phyloP scores from a whole-genome alignment of 2,329 filamentous ascomycete species.

The Geosmithia flava region DNA sequence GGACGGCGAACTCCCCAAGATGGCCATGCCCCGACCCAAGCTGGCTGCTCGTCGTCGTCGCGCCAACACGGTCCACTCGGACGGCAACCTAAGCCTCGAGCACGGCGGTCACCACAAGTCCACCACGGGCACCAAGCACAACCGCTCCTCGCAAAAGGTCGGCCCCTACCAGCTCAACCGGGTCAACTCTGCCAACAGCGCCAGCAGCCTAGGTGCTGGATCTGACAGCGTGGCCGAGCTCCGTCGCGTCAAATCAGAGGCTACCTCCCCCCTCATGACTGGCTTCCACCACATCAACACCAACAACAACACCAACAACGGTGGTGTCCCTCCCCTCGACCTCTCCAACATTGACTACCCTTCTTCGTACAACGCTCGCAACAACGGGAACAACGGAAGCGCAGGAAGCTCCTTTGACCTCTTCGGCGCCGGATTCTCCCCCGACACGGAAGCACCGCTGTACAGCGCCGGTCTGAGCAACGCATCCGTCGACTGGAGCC shows the following conservation, averaged over 20 bases:
- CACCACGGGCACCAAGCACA: slow-evolving; percentile 37
- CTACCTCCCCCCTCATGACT: slow-evolving; percentile 44
- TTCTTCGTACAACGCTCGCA: slow-evolving; percentile 26
- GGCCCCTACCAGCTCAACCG: slow-evolving; percentile 49
- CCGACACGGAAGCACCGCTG: slow-evolving; percentile 42
- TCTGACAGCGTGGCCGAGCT: slow-evolving; percentile 11
- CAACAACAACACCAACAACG: not conserved
- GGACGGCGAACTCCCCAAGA: slow-evolving; percentile 28
- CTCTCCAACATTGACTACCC: slow-evolving; percentile 42
- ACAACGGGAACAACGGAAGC: slow-evolving; percentile 15
- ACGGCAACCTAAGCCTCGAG: slow-evolving; percentile 36
- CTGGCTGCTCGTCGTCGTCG: slow-evolving; percentile 35
- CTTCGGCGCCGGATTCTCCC: slow-evolving; percentile 32
- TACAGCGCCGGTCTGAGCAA: slow-evolving; percentile 50
- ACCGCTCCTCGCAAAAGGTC: slow-evolving; percentile 47
- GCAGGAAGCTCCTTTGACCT: slow-evolving; percentile 30
- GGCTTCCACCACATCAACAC: slow-evolving; percentile 24
- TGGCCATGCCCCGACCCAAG: slow-evolving; percentile 20
- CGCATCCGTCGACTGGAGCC: slow-evolving; percentile 31
- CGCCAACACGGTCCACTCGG: slow-evolving; percentile 48
- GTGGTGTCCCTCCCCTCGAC: slow-evolving; percentile 39
- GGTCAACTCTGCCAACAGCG: slow-evolving; percentile 44
- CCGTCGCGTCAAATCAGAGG: slow-evolving; percentile 46
- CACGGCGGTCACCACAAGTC: slow-evolving; percentile 50
- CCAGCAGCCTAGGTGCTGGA: slow-evolving; percentile 27